phyloP scores from a whole-genome alignment of 805 yeast genomes.

The Metschnikowia proteae region DNA sequence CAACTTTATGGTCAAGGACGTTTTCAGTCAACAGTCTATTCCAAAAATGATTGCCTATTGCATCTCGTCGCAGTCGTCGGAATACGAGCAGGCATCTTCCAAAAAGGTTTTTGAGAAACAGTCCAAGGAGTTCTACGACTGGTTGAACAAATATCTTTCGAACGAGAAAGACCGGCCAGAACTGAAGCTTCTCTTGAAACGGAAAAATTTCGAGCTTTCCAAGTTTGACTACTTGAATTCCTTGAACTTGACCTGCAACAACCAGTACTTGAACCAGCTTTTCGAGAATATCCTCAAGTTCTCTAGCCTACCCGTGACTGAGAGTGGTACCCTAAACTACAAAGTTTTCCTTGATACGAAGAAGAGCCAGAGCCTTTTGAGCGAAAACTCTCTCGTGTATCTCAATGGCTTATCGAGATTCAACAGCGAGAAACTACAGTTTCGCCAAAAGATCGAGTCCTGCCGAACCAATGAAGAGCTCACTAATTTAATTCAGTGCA shows the following conservation, averaged over 20 bases:
- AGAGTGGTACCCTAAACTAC: conserved; percentile 10
- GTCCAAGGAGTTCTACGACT: conserved; percentile 41
- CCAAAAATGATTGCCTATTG: conserved; percentile 24
- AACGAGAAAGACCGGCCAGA: conserved; percentile 44
- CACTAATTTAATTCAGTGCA: conserved; percentile 28
- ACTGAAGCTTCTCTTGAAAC: conserved; percentile 33
- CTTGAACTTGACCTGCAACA: conserved; percentile 34
- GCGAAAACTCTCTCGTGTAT: conserved; percentile 28
- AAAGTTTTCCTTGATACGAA: conserved; percentile 16
- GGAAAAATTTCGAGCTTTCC: conserved; percentile 39
- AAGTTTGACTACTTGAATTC: conserved; percentile 46
- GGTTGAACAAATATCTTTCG: conserved; percentile 42
- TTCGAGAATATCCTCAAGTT: conserved; percentile 37
- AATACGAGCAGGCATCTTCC: conserved; percentile 22
- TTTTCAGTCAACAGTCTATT: conserved; percentile 27
- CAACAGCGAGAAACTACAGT: conserved; percentile 39
- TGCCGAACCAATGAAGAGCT: conserved; percentile 38
- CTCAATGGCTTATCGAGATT: conserved; percentile 33
- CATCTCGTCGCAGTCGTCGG: conserved; percentile 8
- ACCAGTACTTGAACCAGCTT: conserved; percentile 38
- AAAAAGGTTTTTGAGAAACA: conserved; percentile 36
- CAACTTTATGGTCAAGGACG: conserved; percentile 24
- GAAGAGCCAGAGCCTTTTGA: conserved; percentile 16
- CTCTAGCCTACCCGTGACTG: conserved; percentile 18
- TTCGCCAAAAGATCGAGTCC: conserved; percentile 41